These are phyloP conservation scores for Fraxinus quadrangulata DNA, from an alignment of 257 asterid genomes.

Conservation along the genomic window DNA sequence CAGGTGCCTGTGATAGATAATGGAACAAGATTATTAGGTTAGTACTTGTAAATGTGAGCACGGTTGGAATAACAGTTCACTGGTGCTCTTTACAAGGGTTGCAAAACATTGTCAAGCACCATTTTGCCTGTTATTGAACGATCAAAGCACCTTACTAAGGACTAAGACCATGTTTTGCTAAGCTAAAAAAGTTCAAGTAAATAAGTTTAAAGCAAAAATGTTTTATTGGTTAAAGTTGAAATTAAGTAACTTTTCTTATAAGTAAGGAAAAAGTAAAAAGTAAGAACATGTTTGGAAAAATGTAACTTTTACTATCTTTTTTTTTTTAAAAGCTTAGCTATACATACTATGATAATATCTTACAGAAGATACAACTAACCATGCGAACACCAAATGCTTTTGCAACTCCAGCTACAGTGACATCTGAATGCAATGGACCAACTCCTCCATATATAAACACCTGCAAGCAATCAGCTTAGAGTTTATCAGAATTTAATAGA, in stretches of 20 bases:
- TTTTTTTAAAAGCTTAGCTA: background rate
- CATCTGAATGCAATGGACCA: constrained; percentile 91
- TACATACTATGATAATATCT: background rate
- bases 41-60: background rate
- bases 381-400: constrained; percentile 94
- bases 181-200: background rate
- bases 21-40: constrained; percentile 3
- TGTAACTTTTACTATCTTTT: background rate
- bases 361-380: constrained; percentile 40
- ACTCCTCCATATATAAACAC: constrained; percentile 87
- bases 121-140: background rate
- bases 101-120: background rate
- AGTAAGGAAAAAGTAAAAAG: background rate
- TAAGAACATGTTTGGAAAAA: background rate
- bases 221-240: background rate
- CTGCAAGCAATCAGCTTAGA: constrained; percentile 34
- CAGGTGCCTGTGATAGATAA: constrained; percentile 70
- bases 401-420: constrained; percentile 87
- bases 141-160: background rate
- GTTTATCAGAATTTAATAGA: constrained; percentile 1
- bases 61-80: constrained; percentile 1
- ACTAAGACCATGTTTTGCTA: background rate
- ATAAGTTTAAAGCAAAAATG: background rate
- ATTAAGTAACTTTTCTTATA: background rate
- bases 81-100: background rate